Percentiles rank a stretch among this genome's conserved stretches.
These are phyloP conservation scores for Penicillium vulpinum DNA, from an alignment of 2,329 filamentous ascomycete species.

Conservation along the genomic window DNA sequence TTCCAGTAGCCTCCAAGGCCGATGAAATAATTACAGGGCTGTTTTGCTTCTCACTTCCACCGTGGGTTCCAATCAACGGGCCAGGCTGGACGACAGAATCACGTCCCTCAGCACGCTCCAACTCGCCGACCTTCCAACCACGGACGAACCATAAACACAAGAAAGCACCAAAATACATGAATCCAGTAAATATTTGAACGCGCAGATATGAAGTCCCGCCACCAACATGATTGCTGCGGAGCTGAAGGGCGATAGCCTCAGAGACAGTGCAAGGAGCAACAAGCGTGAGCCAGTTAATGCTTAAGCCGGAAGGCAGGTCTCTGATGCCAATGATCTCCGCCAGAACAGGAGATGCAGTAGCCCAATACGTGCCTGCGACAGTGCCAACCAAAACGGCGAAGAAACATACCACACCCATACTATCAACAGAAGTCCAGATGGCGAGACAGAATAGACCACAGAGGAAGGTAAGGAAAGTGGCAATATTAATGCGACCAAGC, in stretches of 20 bases:
- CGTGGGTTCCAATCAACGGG: constrained; percentile 16
- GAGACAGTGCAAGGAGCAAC: constrained; percentile 52
- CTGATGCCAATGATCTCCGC: constrained; percentile 62
- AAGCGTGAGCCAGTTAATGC: constrained; percentile 60
- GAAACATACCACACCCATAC: constrained; percentile 59
- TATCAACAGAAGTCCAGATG: constrained; percentile 61
- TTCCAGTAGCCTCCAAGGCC: neutral
- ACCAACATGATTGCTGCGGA: constrained; percentile 45
- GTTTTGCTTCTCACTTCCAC: constrained; percentile 13
- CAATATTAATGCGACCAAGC: constrained; percentile 64
- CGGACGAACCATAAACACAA: constrained; percentile 47
- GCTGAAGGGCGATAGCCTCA: constrained; percentile 60
- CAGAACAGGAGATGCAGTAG: constrained; percentile 58
- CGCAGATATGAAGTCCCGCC: constrained; percentile 37
- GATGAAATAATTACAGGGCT: constrained; percentile 3
- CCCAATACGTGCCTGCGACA: constrained; percentile 62
- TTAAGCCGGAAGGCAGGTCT: constrained; percentile 58
- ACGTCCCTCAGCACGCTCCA: constrained; percentile 18
- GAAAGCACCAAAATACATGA: constrained; percentile 61
- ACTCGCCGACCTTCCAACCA: constrained; percentile 43
- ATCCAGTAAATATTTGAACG: constrained; percentile 58
- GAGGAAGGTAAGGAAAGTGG: constrained; percentile 55
- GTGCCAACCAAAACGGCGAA: constrained; percentile 60
- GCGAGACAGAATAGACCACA: constrained; percentile 60
- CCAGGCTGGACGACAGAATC: constrained; percentile 10